These are phyloP conservation scores for Anthracocystis panici-leucophaei DNA, from an alignment of 1,284 basidiomycete genomes.

Conservation along the genomic window DNA sequence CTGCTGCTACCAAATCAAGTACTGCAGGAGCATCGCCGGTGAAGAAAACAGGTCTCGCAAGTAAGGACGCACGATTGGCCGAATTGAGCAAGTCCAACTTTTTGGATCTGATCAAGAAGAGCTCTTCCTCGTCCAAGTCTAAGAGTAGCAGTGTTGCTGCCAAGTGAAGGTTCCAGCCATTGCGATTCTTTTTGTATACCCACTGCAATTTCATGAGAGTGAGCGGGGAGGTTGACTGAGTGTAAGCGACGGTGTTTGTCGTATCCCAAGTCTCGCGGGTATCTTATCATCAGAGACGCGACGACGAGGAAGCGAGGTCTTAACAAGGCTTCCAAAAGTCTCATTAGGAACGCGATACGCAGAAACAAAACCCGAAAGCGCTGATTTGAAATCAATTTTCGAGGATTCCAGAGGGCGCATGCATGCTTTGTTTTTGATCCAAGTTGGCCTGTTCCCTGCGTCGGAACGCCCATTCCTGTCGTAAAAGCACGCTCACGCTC, in stretches of 20 bases:
- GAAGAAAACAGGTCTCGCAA: conserved; percentile 56
- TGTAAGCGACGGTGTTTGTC: no score
- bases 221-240: not conserved
- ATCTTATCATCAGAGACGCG: no score
- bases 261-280: no score
- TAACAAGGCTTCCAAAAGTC: no score
- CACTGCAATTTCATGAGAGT: conserved; percentile 1
- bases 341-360: not conserved
- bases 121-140: conserved; percentile 11
- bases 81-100: conserved; percentile 68
- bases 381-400: no score
- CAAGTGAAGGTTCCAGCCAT: conserved; percentile 14
- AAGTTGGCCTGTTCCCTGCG: no score
- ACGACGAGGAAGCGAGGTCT: no score
- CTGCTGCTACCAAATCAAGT: conserved; percentile 1
- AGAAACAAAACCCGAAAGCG: no score
- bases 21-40: not conserved
- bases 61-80: conserved; percentile 56
- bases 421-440: no score
- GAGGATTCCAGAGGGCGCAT: no score
- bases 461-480: no score
- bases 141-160: conserved; percentile 32
- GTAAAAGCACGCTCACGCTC: no score
- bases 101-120: conserved; percentile 63
- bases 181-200: conserved; percentile 22